Conservation (phyloP, 805 yeast genomes). For the Kodamaea jinghongensis region DNA sequence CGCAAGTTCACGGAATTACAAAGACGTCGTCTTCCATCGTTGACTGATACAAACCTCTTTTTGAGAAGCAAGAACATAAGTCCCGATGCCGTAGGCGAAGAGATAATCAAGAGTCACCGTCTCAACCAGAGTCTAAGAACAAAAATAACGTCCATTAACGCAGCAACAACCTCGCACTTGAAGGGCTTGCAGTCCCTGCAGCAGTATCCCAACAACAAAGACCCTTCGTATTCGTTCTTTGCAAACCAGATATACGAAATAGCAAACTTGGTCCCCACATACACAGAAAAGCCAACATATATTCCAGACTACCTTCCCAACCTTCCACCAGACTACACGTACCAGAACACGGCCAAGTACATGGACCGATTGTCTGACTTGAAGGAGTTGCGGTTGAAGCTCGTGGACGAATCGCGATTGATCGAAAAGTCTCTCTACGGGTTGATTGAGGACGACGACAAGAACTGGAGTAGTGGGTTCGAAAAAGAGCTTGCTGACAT, state of each 20-base stretch:
- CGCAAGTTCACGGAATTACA: conserved; percentile 56
- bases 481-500: conserved; percentile 23
- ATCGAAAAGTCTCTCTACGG: conserved; percentile 77
- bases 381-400: conserved; percentile 61
- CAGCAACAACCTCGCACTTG: conserved; percentile 15
- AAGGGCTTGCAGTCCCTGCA: conserved; percentile 7
- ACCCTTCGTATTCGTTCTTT: conserved; percentile 51
- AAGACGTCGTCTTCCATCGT: conserved; percentile 54
- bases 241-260: conserved; percentile 50
- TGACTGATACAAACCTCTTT: conserved; percentile 48
- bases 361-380: conserved; percentile 65
- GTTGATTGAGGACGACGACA: conserved; percentile 44
- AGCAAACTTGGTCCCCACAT: conserved; percentile 56
- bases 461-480: conserved; percentile 25
- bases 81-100: conserved; percentile 38
- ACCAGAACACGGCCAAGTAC: conserved; percentile 70
- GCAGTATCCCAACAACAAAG: conserved; percentile 21
- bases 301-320: conserved; percentile 81
- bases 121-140: conserved; percentile 12
- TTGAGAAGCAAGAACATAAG: conserved; percentile 42
- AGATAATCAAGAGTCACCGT: conserved; percentile 24
- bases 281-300: conserved; percentile 33
- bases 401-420: conserved; percentile 76
- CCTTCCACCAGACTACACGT: conserved; percentile 93
- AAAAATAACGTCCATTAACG: conserved; percentile 9